Conservation (phyloP, 1,284 basidiomycete genomes). For the Cryptococcus wingfieldii region DNA sequence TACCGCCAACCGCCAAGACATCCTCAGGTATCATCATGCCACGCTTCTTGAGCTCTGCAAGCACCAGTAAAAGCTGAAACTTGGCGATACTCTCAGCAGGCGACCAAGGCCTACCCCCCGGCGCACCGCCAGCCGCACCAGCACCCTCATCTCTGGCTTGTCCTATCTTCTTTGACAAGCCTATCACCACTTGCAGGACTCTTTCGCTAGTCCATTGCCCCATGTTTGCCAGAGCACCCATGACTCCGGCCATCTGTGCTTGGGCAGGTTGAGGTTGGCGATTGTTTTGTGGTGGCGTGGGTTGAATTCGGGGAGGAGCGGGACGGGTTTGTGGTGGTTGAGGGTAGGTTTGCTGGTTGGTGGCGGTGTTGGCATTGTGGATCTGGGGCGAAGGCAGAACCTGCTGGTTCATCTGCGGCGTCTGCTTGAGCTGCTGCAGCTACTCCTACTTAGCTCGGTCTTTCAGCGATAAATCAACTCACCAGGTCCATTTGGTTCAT, state of each 20-base stretch:
- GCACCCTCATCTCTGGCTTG: too few relatives aligned
- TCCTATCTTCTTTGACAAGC: not conserved
- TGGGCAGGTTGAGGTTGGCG: not conserved
- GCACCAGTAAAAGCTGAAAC: constrained; percentile 11
- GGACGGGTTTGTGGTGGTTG: not conserved
- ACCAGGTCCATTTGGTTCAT: not conserved
- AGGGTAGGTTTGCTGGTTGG: not conserved
- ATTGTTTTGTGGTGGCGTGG: too few relatives aligned
- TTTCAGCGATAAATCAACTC: not conserved
- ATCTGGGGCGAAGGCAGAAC: constrained; percentile 15
- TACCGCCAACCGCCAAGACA: constrained; percentile 11
- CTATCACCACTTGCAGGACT: not conserved
- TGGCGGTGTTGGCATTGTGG: not conserved
- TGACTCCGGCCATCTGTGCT: not conserved
- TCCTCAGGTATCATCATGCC: constrained; percentile 10
- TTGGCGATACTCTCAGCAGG: constrained; percentile 8
- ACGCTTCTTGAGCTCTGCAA: constrained; percentile 15
- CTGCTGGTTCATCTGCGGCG: constrained; percentile 13
- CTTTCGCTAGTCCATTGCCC: not conserved
- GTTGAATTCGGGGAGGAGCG: too few relatives aligned
- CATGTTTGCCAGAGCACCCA: not conserved
- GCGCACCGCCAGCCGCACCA: too few relatives aligned
- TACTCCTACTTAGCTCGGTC: not conserved
- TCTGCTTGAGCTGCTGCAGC: constrained; percentile 17
- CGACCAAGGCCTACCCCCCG: too few relatives aligned